Evolutionary conservation across 345 rosid species (phyloP).

Genomic region (Trapa incisa): DNA sequence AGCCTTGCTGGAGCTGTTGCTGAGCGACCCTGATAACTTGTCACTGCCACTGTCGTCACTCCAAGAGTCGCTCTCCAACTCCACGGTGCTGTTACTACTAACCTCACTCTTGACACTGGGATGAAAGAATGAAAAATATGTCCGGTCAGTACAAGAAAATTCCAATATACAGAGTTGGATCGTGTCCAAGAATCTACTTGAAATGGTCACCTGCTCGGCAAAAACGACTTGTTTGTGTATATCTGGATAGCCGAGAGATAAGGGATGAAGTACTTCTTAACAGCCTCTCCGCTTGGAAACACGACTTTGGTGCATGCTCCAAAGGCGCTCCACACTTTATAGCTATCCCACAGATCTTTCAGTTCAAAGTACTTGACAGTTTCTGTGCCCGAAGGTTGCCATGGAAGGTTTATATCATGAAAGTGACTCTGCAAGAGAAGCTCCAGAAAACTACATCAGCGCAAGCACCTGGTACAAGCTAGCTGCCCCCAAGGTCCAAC

Average conservation of each 20-base stretch:
- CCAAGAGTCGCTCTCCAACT: slow-evolving; percentile 31
- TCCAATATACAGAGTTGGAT: background rate
- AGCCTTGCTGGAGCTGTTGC: slow-evolving; percentile 44
- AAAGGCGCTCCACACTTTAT: slow-evolving; percentile 63
- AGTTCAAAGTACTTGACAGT: slow-evolving; percentile 35
- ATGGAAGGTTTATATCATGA: slow-evolving; percentile 35
- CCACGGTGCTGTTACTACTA: slow-evolving; percentile 9
- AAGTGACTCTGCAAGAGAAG: slow-evolving; percentile 24
- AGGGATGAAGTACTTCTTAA: slow-evolving; percentile 56
- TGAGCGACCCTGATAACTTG: slow-evolving; percentile 42
- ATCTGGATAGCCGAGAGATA: slow-evolving; percentile 66
- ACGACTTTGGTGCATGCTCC: slow-evolving; percentile 37
- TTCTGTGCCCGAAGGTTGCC: slow-evolving; percentile 42
- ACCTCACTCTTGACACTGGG: slow-evolving; percentile 15
- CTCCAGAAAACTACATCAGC: slow-evolving; percentile 2
- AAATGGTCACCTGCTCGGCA: slow-evolving; percentile 30
- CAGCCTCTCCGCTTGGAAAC: slow-evolving; percentile 19
- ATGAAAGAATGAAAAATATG: slow-evolving; percentile 10
- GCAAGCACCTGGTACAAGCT: background rate
- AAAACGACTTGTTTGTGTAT: slow-evolving; percentile 30
- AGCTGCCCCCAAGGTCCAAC: too few relatives aligned
- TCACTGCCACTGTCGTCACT: slow-evolving; percentile 55
- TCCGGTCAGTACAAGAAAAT: background rate
- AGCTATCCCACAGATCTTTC: slow-evolving; percentile 65
- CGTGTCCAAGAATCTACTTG: background rate